phyloP scores from a whole-genome alignment of 352 stramenopile species.

The Globisporangium echinulatum region DNA sequence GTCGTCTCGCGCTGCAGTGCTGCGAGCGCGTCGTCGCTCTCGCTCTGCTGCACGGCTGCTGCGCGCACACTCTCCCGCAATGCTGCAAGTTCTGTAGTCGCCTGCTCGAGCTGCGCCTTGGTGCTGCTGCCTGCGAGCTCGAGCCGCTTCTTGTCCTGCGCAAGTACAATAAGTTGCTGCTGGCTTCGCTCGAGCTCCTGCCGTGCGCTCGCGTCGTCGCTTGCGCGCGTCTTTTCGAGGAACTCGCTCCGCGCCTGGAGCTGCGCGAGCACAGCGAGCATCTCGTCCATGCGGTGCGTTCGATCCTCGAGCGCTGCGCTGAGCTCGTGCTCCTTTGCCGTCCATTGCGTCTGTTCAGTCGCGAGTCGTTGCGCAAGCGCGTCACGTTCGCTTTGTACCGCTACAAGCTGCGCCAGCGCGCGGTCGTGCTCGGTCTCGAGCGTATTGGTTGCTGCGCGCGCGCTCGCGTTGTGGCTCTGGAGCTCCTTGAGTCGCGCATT shows the following conservation, averaged over 20 bases:
- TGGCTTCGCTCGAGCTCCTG: constrained; percentile 36
- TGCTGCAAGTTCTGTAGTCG: constrained; percentile 19
- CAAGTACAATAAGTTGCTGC: constrained; percentile 23
- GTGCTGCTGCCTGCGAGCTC: constrained; percentile 19
- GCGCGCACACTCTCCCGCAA: constrained; percentile 30
- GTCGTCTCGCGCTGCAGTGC: constrained; percentile 15
- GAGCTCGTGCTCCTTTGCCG: constrained; percentile 24
- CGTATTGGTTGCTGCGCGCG: constrained; percentile 14
- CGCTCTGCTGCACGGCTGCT: constrained; percentile 17
- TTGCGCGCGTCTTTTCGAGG: constrained; percentile 36
- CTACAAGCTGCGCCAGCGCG: constrained; percentile 3
- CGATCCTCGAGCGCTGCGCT: constrained; percentile 38
- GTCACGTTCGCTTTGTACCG: constrained; percentile 15
- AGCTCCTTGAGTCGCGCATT: constrained; percentile 24
- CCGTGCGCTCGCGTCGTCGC: constrained; percentile 29
- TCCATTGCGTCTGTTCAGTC: constrained; percentile 25
- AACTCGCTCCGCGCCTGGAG: constrained; percentile 39
- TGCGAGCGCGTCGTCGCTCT: constrained; percentile 27
- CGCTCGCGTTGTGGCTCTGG: constrained; percentile 13
- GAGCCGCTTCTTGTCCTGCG: constrained; percentile 32
- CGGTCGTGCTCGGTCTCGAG: constrained; percentile 18
- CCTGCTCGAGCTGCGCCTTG: constrained; percentile 26
- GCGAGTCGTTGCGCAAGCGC: constrained; percentile 13
- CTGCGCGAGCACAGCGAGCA: constrained; percentile 62
- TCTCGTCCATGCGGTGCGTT: constrained; percentile 41